A percentile compares a stretch with the other conserved stretches of the same genome.
Conservation (phyloP, 176 grass and related monocot species). For the Oryza meyeriana region DNA sequence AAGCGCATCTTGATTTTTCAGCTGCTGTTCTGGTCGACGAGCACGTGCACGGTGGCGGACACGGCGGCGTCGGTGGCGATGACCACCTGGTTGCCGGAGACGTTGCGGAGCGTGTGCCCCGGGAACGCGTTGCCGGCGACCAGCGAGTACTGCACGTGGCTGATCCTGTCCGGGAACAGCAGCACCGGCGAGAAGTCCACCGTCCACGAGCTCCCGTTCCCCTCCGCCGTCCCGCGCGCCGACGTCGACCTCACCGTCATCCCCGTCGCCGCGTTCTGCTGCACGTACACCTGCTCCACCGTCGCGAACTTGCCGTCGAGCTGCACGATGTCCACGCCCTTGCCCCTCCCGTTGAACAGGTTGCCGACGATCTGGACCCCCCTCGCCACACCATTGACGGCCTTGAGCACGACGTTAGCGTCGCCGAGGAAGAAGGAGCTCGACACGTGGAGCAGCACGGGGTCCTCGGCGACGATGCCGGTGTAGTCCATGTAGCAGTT, state of each 20-base stretch:
- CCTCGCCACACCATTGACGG: slow-evolving; percentile 55
- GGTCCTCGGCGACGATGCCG: slow-evolving; percentile 72
- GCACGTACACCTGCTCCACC: slow-evolving; percentile 75
- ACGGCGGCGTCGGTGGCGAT: slow-evolving; percentile 68
- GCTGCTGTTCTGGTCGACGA: slow-evolving; percentile 74
- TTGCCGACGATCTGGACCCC: slow-evolving; percentile 60
- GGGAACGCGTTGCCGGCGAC: slow-evolving; percentile 61
- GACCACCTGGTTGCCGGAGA: slow-evolving; percentile 67
- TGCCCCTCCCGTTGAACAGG: slow-evolving; percentile 49
- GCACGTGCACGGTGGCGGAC: slow-evolving; percentile 69
- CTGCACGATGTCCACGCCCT: slow-evolving; percentile 59
- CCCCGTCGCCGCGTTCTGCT: slow-evolving; percentile 57
- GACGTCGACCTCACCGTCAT: slow-evolving; percentile 63
- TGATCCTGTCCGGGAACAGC: slow-evolving; percentile 74
- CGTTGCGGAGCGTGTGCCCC: slow-evolving; percentile 64
- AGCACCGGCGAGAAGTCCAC: slow-evolving; percentile 64
- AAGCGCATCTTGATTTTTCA: not conserved
- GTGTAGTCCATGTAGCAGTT: slow-evolving; percentile 88
- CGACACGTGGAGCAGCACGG: slow-evolving; percentile 66
- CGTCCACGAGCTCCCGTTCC: slow-evolving; percentile 60
- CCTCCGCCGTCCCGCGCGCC: slow-evolving; percentile 35
- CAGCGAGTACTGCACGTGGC: slow-evolving; percentile 82
- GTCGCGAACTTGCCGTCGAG: slow-evolving; percentile 57
- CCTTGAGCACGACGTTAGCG: slow-evolving; percentile 75
- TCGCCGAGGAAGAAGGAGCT: slow-evolving; percentile 79